phyloP scores from a whole-genome alignment of 2,329 filamentous ascomycete genomes.

The Cytospora leucostoma region DNA sequence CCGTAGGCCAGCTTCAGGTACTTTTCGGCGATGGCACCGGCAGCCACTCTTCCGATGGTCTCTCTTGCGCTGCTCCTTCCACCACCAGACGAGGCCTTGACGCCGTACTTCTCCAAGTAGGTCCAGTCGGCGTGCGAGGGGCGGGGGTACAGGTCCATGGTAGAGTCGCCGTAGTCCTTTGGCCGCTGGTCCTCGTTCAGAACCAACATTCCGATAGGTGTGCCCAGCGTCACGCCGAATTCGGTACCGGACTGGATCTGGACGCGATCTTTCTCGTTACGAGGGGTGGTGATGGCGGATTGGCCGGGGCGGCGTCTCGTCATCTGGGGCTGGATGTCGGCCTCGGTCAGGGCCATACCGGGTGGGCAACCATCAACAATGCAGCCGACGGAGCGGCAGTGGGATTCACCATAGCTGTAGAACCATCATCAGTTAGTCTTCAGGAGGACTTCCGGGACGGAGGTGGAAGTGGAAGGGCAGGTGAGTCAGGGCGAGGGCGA shows the following conservation, averaged over 20 bases:
- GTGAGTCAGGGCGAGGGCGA: slow-evolving; percentile 35
- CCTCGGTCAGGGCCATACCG: slow-evolving; percentile 80
- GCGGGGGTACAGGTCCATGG: slow-evolving; percentile 88
- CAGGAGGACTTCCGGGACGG: background rate
- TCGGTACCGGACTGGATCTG: slow-evolving; percentile 93
- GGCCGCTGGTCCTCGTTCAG: slow-evolving; percentile 92
- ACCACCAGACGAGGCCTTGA: slow-evolving; percentile 87
- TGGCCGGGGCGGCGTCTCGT: slow-evolving; percentile 88
- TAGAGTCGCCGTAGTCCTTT: slow-evolving; percentile 84
- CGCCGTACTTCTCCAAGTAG: slow-evolving; percentile 95
- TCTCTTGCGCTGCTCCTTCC: slow-evolving; percentile 90
- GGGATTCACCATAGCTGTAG: slow-evolving; percentile 75
- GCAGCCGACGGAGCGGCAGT: slow-evolving; percentile 90
- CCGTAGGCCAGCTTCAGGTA: slow-evolving; percentile 80
- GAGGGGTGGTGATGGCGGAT: slow-evolving; percentile 84
- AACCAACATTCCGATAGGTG: slow-evolving; percentile 84
- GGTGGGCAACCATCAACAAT: slow-evolving; percentile 94
- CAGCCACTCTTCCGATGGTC: slow-evolving; percentile 90
- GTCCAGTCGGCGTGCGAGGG: slow-evolving; percentile 96
- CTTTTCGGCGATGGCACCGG: slow-evolving; percentile 90
- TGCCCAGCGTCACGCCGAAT: slow-evolving; percentile 84
- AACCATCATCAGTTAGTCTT: slow-evolving; percentile 16
- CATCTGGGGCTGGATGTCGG: slow-evolving; percentile 92
- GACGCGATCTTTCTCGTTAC: slow-evolving; percentile 89
- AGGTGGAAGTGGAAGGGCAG: background rate